These are phyloP conservation scores for Irpex sp. DNA, from an alignment of 1,284 basidiomycete species.

Conservation along the genomic window DNA sequence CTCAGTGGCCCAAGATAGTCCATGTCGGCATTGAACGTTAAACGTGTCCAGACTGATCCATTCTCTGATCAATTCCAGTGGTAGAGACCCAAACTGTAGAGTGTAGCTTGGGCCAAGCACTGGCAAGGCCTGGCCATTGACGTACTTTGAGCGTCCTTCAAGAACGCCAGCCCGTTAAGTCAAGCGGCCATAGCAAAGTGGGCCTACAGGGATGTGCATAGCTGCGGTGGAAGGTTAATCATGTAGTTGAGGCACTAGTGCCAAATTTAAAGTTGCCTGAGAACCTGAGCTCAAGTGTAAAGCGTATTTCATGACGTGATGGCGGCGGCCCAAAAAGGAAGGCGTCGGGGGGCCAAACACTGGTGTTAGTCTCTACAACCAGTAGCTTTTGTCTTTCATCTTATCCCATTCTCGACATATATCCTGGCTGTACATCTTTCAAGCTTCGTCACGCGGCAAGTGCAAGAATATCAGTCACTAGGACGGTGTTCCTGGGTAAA, in stretches of 20 bases:
- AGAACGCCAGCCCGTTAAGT: too few relatives aligned
- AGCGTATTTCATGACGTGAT: background rate
- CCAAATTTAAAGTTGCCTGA: too few relatives aligned
- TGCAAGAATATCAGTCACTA: background rate
- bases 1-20: too few relatives aligned
- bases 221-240: too few relatives aligned
- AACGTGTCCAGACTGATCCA: too few relatives aligned
- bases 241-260: too few relatives aligned
- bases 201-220: background rate
- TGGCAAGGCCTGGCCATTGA: too few relatives aligned
- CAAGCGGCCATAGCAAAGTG: background rate
- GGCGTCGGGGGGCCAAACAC: background rate
- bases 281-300: background rate
- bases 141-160: too few relatives aligned
- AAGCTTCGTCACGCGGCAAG: background rate
- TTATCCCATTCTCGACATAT: background rate
- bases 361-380: background rate
- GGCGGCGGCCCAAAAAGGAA: background rate
- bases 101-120: too few relatives aligned
- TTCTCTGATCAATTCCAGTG: too few relatives aligned
- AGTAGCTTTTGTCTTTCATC: background rate
- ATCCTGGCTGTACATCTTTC: background rate
- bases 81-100: too few relatives aligned
- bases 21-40: too few relatives aligned
- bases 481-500: background rate